Evolutionary conservation across 257 asterid genomes (phyloP).

Genomic region (Primulina tabacum): DNA sequence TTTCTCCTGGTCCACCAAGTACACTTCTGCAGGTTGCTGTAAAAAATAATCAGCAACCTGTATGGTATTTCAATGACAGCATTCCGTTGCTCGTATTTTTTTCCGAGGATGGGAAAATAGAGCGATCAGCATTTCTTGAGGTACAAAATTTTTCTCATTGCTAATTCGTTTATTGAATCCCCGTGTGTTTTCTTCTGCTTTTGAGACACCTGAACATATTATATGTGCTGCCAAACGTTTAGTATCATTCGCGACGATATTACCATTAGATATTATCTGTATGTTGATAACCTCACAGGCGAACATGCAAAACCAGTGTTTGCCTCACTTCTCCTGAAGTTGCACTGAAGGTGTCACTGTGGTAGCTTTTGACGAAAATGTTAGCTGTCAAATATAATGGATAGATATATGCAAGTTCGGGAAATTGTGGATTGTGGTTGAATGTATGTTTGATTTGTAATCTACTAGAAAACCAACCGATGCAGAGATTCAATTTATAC

Average conservation of each 20-base stretch:
- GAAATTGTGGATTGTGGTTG: neutral
- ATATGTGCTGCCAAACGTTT: neutral
- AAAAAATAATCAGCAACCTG: conserved; percentile 98
- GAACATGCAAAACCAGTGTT: neutral
- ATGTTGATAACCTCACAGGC: neutral
- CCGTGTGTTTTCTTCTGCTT: neutral
- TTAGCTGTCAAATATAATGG: neutral
- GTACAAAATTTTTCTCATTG: conserved; percentile 29
- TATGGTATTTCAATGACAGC: conserved; percentile 85
- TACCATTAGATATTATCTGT: neutral
- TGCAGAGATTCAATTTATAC: neutral
- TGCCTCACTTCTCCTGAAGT: conserved; percentile 1
- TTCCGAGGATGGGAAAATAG: conserved; percentile 91
- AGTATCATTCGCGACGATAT: neutral
- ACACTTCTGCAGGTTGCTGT: conserved; percentile 90
- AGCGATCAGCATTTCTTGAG: conserved; percentile 85
- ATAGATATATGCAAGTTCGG: neutral
- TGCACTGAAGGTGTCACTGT: conserved; percentile 3
- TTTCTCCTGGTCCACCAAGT: conserved; percentile 79
- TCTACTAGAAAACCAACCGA: neutral
- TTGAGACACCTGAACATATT: conserved; percentile 8
- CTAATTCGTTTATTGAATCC: neutral
- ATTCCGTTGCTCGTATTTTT: conserved; percentile 58
- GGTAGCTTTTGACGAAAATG: conserved; percentile 6
- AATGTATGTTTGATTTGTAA: neutral